Conservation (phyloP, 2,329 filamentous ascomycete species). For the Cercospora beticola region DNA sequence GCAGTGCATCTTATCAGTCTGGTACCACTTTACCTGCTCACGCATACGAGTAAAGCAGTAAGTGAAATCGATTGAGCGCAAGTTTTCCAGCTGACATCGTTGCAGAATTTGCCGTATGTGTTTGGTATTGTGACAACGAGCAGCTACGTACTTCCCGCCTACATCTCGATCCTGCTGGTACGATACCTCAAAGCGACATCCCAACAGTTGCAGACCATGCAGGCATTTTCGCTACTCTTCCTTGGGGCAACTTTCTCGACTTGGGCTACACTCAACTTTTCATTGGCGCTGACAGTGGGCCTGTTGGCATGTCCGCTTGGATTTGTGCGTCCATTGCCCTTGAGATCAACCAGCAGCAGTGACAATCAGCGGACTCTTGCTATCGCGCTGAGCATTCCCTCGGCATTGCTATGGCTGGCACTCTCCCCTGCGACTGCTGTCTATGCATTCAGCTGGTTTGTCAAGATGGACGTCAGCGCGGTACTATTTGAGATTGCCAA, state of each 20-base stretch:
- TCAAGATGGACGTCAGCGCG: conserved; percentile 23
- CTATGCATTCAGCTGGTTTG: conserved; percentile 25
- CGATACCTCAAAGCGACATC: conserved; percentile 18
- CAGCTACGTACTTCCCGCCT: conserved; percentile 36
- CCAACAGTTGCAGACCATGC: conserved; percentile 76
- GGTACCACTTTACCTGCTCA: conserved; percentile 83
- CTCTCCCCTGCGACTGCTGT: conserved; percentile 29
- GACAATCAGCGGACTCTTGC: not conserved
- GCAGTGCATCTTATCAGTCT: conserved; percentile 73
- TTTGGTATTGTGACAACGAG: conserved; percentile 52
- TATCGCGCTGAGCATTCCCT: conserved; percentile 17
- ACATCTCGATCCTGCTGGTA: conserved; percentile 26
- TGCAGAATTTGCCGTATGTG: conserved; percentile 48
- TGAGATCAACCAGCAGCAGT: conserved; percentile 7
- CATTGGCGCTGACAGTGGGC: conserved; percentile 80
- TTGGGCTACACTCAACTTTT: conserved; percentile 94
- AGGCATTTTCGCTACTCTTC: conserved; percentile 88
- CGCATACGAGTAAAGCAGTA: conserved; percentile 67
- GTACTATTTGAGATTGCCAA: conserved; percentile 35
- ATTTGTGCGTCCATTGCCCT: conserved; percentile 57
- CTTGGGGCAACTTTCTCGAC: conserved; percentile 89
- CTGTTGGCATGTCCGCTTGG: conserved; percentile 74
- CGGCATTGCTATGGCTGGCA: conserved; percentile 19
- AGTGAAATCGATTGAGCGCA: conserved; percentile 37
- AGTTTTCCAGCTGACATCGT: not conserved